Conservation (phyloP, 352 stramenopile genomes). For the Phytophthora fragariaefolia region DNA sequence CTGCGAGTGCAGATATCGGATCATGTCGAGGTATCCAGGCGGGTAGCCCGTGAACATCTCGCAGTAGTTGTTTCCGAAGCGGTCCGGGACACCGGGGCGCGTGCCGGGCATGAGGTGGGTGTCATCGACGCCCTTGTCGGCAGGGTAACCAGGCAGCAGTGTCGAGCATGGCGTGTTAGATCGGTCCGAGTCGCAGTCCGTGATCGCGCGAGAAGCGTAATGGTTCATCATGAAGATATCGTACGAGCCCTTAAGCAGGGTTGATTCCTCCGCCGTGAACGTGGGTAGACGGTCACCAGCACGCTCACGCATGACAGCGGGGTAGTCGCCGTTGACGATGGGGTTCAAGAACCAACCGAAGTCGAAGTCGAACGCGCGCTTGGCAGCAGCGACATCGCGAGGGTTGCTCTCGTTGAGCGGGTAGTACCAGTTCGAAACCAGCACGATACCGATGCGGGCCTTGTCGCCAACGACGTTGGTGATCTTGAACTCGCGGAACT, state of each 20-base stretch:
- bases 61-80: constrained; percentile 46
- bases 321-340: constrained; percentile 93
- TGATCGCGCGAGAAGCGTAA: constrained; percentile 81
- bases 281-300: constrained; percentile 81
- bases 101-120: constrained; percentile 66
- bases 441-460: constrained; percentile 91
- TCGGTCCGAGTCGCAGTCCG: constrained; percentile 55
- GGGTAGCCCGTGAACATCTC: constrained; percentile 53
- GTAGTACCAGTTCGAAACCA: constrained; percentile 84
- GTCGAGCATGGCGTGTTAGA: constrained; percentile 40
- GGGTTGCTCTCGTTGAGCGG: constrained; percentile 75
- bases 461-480: constrained; percentile 37
- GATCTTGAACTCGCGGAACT: constrained; percentile 72
- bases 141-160: constrained; percentile 41
- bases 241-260: constrained; percentile 78
- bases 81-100: constrained; percentile 41
- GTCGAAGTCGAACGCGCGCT: constrained; percentile 90
- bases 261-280: constrained; percentile 86
- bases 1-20: constrained; percentile 47
- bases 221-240: constrained; percentile 97
- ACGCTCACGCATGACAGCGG: constrained; percentile 86
- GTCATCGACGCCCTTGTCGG: constrained; percentile 53
- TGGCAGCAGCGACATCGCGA: constrained; percentile 64
- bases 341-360: constrained; percentile 94
- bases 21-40: constrained; percentile 46